Percentiles rank a stretch among this genome's conserved stretches.
phyloP scores from a whole-genome alignment of 106 monocot species.

The Xerophyta viscosa region DNA sequence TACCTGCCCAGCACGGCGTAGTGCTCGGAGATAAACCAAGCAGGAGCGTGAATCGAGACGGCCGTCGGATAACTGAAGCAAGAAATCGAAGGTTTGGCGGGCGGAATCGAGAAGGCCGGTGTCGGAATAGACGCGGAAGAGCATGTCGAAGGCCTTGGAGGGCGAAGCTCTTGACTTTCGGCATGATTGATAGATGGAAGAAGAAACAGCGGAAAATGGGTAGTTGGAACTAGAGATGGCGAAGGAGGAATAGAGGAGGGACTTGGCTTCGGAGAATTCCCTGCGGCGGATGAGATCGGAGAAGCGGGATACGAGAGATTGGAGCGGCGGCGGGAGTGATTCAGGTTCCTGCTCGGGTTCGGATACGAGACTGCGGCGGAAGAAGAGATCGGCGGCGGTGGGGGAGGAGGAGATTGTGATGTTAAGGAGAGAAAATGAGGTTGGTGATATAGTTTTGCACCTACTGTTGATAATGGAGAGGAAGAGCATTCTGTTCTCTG shows the following conservation, averaged over 20 bases:
- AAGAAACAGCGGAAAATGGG: constrained; percentile 35
- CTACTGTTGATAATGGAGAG: no score
- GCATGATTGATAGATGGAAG: constrained; percentile 29
- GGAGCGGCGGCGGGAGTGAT: no score
- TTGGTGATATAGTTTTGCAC: no score
- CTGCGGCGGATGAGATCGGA: no score
- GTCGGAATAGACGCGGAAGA: constrained; percentile 67
- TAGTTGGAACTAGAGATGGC: not conserved
- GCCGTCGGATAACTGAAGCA: constrained; percentile 28
- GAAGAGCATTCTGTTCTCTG: no score
- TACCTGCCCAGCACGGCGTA: constrained; percentile 16
- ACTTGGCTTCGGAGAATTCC: constrained; percentile 39
- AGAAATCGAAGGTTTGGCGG: constrained; percentile 39
- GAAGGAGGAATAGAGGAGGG: constrained; percentile 32
- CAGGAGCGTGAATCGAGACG: constrained; percentile 48
- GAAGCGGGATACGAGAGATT: no score
- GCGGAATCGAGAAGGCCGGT: constrained; percentile 32
- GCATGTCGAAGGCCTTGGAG: constrained; percentile 49
- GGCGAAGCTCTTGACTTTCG: constrained; percentile 7
- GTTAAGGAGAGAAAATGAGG: no score
- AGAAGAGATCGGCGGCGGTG: no score
- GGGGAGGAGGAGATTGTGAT: no score
- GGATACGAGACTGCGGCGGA: no score
- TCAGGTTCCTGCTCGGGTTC: no score
- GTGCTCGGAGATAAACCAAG: constrained; percentile 33